Evolutionary conservation across 768 basidiomycete genomes (phyloP), one percentile per base, ranked within the genome.

Genomic region (Chlorophyllum brunneum): DNA sequence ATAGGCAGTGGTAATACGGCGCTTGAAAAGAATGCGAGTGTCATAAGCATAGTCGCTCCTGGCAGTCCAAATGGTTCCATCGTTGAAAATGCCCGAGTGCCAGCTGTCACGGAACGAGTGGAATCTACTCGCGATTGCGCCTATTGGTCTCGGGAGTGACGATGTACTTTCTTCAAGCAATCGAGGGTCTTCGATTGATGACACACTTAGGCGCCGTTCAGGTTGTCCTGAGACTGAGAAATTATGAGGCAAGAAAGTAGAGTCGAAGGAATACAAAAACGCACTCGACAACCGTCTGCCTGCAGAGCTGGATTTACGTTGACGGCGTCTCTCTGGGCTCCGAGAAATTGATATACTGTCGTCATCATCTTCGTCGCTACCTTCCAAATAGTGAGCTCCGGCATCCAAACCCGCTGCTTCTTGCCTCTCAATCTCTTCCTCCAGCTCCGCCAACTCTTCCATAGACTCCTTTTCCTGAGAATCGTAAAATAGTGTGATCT

Each of bases 11-110:
- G 92, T 89, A 47, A 98, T 91, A 56, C 86, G 76, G 37, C 94
- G 83, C 71, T 98, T 98, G 77, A 88, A 94, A 20, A 94, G 70
- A 24, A 95, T 73, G 15, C 91, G 82, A 4, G 85, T 80, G 62
- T 95, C 92, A 63, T 79, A 83, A 7, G 92, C 92, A 54, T 89
- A 89, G 66, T 87, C 85, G n/a, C 80, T 77, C 54, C 74, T 77
- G 26, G 89, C 77, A 2, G 80, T 86, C 93, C 94, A 97, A 9
- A 95, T 78, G 59, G 78, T 74, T 59, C 79, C 66, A 43, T 64
- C 64, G 2, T 40, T 33, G 9, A 31, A 50, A 1, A 49, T 33
- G n/a, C 71, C 57, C 7, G 78, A 75, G 1, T 76, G 68, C 38
- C 80, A 59, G 54, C 78, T 82, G 58, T 82, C 79, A 55, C 65